A percentile compares a stretch with the other conserved stretches of the same genome.
Conservation (phyloP, 169 alveolate genomes). For the Plasmodium inui region DNA sequence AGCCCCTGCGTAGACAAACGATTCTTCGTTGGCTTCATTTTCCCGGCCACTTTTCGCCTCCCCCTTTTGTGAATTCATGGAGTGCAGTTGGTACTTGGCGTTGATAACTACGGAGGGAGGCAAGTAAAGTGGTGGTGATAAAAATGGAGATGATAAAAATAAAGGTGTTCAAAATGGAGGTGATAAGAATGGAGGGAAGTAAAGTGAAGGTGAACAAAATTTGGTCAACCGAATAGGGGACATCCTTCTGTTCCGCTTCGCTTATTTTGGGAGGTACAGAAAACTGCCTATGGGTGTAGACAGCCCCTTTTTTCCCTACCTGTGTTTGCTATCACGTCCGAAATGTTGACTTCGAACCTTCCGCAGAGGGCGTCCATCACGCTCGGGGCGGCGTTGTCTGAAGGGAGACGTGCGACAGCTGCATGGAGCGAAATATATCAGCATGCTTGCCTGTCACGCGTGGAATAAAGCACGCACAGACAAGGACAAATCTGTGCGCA, state of each 20-base stretch:
- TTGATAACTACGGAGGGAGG: conserved; percentile 1
- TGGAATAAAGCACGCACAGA: neutral
- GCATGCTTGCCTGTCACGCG: neutral
- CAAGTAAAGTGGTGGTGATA: neutral
- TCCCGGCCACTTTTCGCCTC: conserved; percentile 17
- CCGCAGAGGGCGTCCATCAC: conserved; percentile 21
- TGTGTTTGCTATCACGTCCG: conserved; percentile 38
- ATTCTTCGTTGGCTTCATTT: neutral
- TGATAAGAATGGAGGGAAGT: neutral
- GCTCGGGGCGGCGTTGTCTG: neutral
- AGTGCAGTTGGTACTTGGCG: conserved; percentile 20
- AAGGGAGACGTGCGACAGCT: neutral
- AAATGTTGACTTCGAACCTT: conserved; percentile 32
- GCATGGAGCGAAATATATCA: neutral
- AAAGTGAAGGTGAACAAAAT: too few species aligned
- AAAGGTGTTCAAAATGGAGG: too few species aligned
- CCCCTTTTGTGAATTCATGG: conserved; percentile 1
- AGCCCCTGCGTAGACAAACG: neutral
- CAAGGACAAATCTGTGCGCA: neutral
- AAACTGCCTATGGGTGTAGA: neutral
- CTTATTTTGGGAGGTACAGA: neutral
- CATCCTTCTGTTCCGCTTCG: neutral
- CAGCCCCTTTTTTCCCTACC: conserved; percentile 10
- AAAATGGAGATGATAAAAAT: neutral
- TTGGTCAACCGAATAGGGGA: neutral